A percentile compares a stretch with the other conserved stretches of the same genome.
Conservation (phyloP, 2,329 filamentous ascomycete species). For the Trichoderma hamatum region DNA sequence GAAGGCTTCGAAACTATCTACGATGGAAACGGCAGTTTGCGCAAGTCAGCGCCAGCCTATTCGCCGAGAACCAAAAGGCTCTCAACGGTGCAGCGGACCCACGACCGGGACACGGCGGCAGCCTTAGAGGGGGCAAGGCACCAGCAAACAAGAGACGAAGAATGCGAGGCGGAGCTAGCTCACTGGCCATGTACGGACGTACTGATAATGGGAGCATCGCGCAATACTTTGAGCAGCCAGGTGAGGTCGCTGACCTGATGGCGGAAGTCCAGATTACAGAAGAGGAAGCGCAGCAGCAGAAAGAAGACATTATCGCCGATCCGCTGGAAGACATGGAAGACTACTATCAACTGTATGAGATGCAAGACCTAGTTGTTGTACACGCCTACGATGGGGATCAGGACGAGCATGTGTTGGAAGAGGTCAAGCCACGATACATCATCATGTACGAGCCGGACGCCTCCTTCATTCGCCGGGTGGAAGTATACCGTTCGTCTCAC, state of each 20-base stretch:
- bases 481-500: constrained; percentile 95
- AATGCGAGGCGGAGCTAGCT: constrained; percentile 74
- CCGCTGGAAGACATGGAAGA: constrained; percentile 89
- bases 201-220: constrained; percentile 74
- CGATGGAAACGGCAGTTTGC: constrained; percentile 90
- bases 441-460: constrained; percentile 99
- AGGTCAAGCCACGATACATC: constrained; percentile 89
- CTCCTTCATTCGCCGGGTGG: constrained; percentile 89
- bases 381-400: constrained; percentile 95
- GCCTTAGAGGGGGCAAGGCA: constrained; percentile 58
- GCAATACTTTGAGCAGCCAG: constrained; percentile 79
- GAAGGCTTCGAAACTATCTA: constrained; percentile 83
- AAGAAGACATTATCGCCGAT: constrained; percentile 73
- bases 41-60: constrained; percentile 77
- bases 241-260: constrained; percentile 80
- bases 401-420: constrained; percentile 95
- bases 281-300: constrained; percentile 68
- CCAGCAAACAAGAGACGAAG: constrained; percentile 86
- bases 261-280: constrained; percentile 82
- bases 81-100: constrained; percentile 68
- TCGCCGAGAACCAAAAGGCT: constrained; percentile 77
- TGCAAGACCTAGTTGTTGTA: constrained; percentile 83
- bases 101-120: constrained; percentile 46
- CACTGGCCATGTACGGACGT: constrained; percentile 53
- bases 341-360: constrained; percentile 88